A percentile compares a stretch with the other conserved stretches of the same genome.
phyloP scores from a whole-genome alignment of 2,329 filamentous ascomycete species.

The Cladosporium sp. region DNA sequence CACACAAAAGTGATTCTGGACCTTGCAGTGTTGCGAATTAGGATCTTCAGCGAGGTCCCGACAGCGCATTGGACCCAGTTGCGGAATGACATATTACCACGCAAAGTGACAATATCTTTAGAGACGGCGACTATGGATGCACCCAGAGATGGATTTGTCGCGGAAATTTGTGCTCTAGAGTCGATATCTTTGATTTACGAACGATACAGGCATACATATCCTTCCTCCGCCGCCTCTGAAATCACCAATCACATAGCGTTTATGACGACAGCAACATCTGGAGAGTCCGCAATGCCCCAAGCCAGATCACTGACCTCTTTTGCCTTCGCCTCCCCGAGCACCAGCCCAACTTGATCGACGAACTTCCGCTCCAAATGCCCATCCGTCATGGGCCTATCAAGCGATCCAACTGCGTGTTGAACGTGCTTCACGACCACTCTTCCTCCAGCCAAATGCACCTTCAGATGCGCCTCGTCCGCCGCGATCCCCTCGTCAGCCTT shows the following conservation, averaged over 20 bases:
- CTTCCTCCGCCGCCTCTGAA: no score
- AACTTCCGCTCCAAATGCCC: constrained; percentile 45
- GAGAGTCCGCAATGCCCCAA: background rate
- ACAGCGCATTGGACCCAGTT: no score
- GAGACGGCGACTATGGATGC: no score
- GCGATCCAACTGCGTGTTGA: constrained; percentile 45
- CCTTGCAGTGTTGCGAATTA: no score
- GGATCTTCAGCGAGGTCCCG: no score
- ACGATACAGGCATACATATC: no score
- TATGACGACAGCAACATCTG: constrained; percentile 15
- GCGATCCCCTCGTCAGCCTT: constrained; percentile 35
- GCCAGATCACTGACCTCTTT: background rate
- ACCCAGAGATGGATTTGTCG: no score
- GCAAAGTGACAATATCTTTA: no score
- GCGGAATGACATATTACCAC: no score
- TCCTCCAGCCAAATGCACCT: constrained; percentile 34
- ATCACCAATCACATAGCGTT: background rate
- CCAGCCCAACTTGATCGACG: constrained; percentile 39
- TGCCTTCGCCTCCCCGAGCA: constrained; percentile 34
- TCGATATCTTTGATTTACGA: no score
- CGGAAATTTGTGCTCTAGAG: no score
- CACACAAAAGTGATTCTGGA: background rate
- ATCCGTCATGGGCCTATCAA: constrained; percentile 44
- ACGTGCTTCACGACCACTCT: constrained; percentile 40
- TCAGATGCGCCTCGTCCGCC: constrained; percentile 39